Conservation (phyloP, 2,329 filamentous ascomycete genomes). For the Tolypocladium pustulatum region DNA sequence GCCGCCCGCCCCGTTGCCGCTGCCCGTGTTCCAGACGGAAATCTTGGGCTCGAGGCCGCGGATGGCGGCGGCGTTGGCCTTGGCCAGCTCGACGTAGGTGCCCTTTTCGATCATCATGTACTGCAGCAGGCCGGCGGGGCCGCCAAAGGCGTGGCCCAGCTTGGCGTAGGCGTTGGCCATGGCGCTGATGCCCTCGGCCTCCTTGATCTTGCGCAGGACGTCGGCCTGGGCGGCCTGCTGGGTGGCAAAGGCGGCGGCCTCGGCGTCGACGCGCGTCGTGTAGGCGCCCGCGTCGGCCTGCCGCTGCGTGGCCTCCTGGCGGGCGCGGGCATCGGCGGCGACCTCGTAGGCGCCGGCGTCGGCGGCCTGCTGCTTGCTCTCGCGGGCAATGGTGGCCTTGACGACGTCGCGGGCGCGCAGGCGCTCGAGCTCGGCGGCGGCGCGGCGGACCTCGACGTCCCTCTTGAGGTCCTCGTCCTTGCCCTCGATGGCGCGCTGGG, state of each 20-base stretch:
- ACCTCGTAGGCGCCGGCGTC: constrained; percentile 56
- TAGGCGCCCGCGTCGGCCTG: constrained; percentile 41
- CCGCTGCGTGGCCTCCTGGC: constrained; percentile 42
- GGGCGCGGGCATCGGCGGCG: constrained; percentile 47
- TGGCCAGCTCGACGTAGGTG: constrained; percentile 66
- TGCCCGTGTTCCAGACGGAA: constrained; percentile 77
- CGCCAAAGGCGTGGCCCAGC: constrained; percentile 63
- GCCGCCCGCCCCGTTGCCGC: constrained; percentile 28
- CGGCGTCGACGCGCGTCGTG: constrained; percentile 36
- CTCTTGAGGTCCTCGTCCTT: constrained; percentile 73
- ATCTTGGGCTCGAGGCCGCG: constrained; percentile 79
- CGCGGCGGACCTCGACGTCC: constrained; percentile 67
- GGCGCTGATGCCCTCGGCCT: constrained; percentile 66
- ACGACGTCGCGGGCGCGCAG: constrained; percentile 69
- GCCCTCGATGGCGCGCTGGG: constrained; percentile 61
- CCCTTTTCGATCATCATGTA: constrained; percentile 83
- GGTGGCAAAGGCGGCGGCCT: constrained; percentile 25
- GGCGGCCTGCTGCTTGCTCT: constrained; percentile 58
- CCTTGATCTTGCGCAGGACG: constrained; percentile 52
- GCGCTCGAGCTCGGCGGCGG: constrained; percentile 69
- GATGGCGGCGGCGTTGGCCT: constrained; percentile 67
- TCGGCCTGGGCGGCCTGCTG: constrained; percentile 47
- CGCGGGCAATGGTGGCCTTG: constrained; percentile 59
- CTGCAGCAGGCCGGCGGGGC: constrained; percentile 66
- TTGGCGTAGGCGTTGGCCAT: constrained; percentile 74